These are phyloP conservation scores for Boletus rubescentipes DNA, from an alignment of 768 basidiomycete species.

Conservation along the genomic window DNA sequence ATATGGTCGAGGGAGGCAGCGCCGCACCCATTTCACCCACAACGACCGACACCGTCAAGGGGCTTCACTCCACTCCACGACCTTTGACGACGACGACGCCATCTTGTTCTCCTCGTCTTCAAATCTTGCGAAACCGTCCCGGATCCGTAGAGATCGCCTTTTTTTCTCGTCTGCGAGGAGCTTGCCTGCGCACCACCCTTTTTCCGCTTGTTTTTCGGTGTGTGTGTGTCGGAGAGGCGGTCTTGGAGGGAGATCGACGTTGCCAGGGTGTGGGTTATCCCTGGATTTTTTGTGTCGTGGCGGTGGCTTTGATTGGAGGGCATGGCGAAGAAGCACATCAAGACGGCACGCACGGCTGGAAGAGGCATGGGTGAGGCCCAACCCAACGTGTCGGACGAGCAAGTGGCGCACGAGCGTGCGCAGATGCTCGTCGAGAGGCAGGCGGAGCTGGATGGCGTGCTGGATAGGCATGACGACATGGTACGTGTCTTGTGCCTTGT, in stretches of 20 bases:
- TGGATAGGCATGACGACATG: constrained; percentile 69
- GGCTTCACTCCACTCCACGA: neutral
- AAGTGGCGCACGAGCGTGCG: constrained; percentile 37
- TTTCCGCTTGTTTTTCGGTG: neutral
- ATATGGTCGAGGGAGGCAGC: constrained; percentile 25
- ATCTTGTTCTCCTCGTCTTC: constrained; percentile 40
- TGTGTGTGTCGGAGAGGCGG: neutral
- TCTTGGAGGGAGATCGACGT: neutral
- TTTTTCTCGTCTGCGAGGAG: constrained; percentile 1
- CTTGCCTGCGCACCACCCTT: neutral
- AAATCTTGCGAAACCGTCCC: constrained; percentile 60
- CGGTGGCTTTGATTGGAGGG: constrained; percentile 2
- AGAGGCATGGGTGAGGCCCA: neutral
- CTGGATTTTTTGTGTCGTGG: neutral
- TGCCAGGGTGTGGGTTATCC: neutral
- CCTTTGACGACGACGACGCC: constrained; percentile 1
- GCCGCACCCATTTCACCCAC: constrained; percentile 26
- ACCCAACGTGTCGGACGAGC: constrained; percentile 15
- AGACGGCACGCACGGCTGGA: neutral
- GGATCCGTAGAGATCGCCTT: constrained; percentile 64
- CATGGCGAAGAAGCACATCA: constrained; percentile 27
- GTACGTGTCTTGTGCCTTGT: constrained; percentile 45
- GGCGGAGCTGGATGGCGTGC: constrained; percentile 52
- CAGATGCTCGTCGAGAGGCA: constrained; percentile 60
- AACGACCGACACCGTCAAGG: constrained; percentile 21